A percentile compares a stretch with the other conserved stretches of the same genome.
Conservation (phyloP, 139 green algal species). For the Spirogloea muscicola region DNA sequence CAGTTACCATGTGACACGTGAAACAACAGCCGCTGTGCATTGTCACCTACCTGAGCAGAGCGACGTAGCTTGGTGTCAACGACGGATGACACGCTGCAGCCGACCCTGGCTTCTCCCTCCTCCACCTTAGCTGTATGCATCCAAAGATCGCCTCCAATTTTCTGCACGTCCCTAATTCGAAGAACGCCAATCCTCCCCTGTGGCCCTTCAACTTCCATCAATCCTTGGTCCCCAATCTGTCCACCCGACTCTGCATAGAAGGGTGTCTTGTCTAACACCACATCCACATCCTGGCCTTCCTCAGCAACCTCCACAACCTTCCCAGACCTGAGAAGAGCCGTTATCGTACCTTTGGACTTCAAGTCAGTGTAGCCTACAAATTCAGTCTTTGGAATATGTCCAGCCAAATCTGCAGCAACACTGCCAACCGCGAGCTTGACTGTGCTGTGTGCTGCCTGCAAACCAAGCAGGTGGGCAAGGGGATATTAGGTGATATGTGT, state of each 20-base stretch:
- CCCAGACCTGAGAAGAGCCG: slow-evolving; percentile 62
- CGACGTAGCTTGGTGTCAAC: slow-evolving; percentile 61
- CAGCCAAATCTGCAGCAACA: slow-evolving; percentile 50
- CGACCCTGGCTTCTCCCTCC: slow-evolving; percentile 8
- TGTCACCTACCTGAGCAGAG: too few species aligned
- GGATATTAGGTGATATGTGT: too few species aligned
- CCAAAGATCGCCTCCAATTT: slow-evolving; percentile 68
- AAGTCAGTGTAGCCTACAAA: slow-evolving; percentile 61
- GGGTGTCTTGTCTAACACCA: slow-evolving; percentile 74
- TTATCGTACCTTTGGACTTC: slow-evolving; percentile 38
- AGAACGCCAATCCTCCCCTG: slow-evolving; percentile 2
- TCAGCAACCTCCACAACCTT: slow-evolving; percentile 23
- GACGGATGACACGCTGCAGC: slow-evolving; percentile 44
- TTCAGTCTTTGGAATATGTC: slow-evolving; percentile 47
- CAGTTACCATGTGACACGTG: too few species aligned
- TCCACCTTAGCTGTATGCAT: slow-evolving; percentile 65
- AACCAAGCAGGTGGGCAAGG: neutral
- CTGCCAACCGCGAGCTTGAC: slow-evolving; percentile 65
- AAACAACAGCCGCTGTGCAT: too few species aligned
- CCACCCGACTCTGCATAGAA: slow-evolving; percentile 88
- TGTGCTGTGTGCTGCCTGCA: slow-evolving; percentile 53
- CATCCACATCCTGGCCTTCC: slow-evolving; percentile 49
- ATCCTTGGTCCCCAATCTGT: slow-evolving; percentile 56
- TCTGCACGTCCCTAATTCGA: slow-evolving; percentile 60
- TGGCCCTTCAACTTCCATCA: slow-evolving; percentile 43